phyloP scores from a whole-genome alignment of 345 rosid species.

The Pistacia atlantica region DNA sequence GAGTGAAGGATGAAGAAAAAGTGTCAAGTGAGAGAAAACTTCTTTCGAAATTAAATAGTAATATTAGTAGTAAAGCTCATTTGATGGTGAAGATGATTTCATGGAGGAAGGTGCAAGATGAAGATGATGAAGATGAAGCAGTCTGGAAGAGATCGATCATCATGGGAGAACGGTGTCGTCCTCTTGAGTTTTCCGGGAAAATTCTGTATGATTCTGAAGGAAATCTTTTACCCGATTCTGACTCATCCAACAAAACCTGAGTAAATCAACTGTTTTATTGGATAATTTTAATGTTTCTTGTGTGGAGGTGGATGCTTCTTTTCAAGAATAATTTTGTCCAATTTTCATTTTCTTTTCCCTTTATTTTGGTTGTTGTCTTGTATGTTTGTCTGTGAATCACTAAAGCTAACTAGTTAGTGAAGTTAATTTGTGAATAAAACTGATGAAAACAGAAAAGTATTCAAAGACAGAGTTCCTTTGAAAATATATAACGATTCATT shows the following conservation, averaged over 20 bases:
- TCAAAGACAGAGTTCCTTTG: no score
- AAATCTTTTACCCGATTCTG: slow-evolving; percentile 33
- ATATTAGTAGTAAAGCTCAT: slow-evolving; percentile 43
- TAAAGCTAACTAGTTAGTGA: neutral
- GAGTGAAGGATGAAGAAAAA: neutral
- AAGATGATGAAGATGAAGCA: slow-evolving; percentile 29
- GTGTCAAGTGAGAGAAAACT: slow-evolving; percentile 28
- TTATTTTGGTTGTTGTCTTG: no score
- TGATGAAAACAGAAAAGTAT: no score
- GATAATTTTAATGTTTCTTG: neutral
- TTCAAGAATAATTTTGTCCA: neutral
- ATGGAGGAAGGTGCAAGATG: slow-evolving; percentile 42
- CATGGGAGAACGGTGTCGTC: slow-evolving; percentile 60
- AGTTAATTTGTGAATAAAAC: neutral
- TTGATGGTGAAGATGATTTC: slow-evolving; percentile 53
- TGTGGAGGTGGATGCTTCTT: neutral
- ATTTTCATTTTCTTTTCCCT: neutral
- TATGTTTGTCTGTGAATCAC: neutral
- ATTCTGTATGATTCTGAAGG: slow-evolving; percentile 55
- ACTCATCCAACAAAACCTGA: neutral
- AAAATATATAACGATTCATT: no score
- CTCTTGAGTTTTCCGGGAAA: slow-evolving; percentile 50
- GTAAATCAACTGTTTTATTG: neutral
- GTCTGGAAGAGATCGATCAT: slow-evolving; percentile 60
- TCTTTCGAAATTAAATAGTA: slow-evolving; percentile 42